Conservation (phyloP, 2,329 filamentous ascomycete genomes). For the Chaetomiaceae sp. region DNA sequence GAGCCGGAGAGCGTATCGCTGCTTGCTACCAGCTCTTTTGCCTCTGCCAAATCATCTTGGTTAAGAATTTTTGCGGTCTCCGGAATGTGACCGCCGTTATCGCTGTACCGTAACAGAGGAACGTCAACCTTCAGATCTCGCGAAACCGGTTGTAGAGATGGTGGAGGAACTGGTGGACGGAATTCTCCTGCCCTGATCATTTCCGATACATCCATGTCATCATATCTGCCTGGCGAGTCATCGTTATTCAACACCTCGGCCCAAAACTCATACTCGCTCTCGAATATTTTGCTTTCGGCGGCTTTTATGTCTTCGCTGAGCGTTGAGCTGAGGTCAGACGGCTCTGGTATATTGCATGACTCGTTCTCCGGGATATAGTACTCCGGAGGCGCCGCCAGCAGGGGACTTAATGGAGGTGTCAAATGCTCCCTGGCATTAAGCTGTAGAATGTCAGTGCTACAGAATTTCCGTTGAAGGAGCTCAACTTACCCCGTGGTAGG, state of each 20-base stretch:
- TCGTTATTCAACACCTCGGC: slow-evolving; percentile 3
- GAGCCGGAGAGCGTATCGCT: slow-evolving; percentile 14
- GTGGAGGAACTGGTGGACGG: neutral
- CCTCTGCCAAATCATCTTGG: slow-evolving; percentile 17
- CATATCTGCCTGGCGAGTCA: slow-evolving; percentile 17
- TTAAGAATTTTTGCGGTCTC: slow-evolving; percentile 5
- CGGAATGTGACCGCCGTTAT: neutral
- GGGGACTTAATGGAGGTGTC: slow-evolving; percentile 28
- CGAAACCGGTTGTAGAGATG: slow-evolving; percentile 6
- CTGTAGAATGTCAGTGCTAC: slow-evolving; percentile 11
- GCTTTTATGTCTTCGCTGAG: slow-evolving; percentile 25
- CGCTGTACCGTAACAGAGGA: slow-evolving; percentile 21
- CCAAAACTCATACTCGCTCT: slow-evolving; percentile 24
- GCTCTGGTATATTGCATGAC: slow-evolving; percentile 21
- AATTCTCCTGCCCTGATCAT: slow-evolving; percentile 19
- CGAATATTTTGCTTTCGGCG: slow-evolving; percentile 25
- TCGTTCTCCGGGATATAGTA: slow-evolving; percentile 22
- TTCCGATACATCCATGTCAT: slow-evolving; percentile 24
- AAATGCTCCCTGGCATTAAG: slow-evolving; percentile 19
- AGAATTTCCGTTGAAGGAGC: neutral
- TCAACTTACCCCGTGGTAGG: slow-evolving; percentile 24
- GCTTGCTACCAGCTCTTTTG: slow-evolving; percentile 15
- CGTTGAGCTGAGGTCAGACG: slow-evolving; percentile 22
- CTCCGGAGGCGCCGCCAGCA: neutral
- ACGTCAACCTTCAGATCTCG: slow-evolving; percentile 25